A percentile compares a stretch with the other conserved stretches of the same genome.
phyloP scores from a whole-genome alignment of 768 basidiomycete genomes.

The Pulveroboletus frians region DNA sequence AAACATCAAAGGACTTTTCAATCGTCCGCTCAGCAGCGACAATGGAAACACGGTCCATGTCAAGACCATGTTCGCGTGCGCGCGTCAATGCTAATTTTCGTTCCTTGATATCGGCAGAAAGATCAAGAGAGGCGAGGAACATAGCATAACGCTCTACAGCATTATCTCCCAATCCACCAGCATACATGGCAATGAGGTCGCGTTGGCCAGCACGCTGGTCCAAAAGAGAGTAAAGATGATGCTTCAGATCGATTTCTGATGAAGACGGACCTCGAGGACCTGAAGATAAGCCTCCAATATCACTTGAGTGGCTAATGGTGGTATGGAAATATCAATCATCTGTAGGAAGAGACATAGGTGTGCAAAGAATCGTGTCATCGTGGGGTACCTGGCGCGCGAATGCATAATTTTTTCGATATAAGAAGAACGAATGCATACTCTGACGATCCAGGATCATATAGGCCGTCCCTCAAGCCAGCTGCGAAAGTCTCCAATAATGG shows the following conservation, averaged over 20 bases:
- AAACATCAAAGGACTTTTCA: conserved; percentile 61
- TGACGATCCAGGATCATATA: conserved; percentile 41
- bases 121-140: conserved; percentile 76
- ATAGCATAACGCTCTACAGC: conserved; percentile 89
- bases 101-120: conserved; percentile 57
- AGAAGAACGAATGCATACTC: conserved; percentile 45
- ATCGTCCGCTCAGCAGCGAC: conserved; percentile 76
- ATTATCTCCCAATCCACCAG: conserved; percentile 83
- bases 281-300: conserved; percentile 87
- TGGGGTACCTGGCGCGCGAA: conserved; percentile 47
- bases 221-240: not conserved
- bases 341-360: conserved; percentile 88
- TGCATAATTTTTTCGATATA: not conserved
- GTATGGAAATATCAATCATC: conserved; percentile 70
- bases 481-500: conserved; percentile 67
- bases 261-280: conserved; percentile 66
- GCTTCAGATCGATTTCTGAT: not conserved
- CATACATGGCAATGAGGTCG: conserved; percentile 90
- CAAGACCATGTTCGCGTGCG: conserved; percentile 80
- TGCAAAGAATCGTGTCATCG: conserved; percentile 85
- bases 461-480: conserved; percentile 46
- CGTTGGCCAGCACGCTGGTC: conserved; percentile 67
- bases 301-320: conserved; percentile 67
- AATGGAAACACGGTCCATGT: conserved; percentile 73
- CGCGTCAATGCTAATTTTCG: conserved; percentile 65